Conservation (phyloP, 106 monocot genomes). For the Dendrobium chrysotoxum region DNA sequence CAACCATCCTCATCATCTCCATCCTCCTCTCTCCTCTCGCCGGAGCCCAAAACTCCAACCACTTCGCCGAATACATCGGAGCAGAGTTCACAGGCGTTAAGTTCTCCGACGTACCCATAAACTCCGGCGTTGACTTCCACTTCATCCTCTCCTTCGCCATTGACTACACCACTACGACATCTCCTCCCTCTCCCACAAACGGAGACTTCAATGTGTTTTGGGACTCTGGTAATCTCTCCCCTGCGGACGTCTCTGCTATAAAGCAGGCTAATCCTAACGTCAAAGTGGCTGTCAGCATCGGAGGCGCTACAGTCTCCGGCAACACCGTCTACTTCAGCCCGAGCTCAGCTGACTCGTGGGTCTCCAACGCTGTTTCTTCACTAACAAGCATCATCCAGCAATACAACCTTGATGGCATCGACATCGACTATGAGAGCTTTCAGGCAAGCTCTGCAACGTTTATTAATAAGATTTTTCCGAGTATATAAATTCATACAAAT, state of each 20-base stretch:
- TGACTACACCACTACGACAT: conserved; percentile 8
- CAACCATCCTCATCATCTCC: not conserved
- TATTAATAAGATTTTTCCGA: not conserved
- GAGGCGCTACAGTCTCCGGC: conserved; percentile 8
- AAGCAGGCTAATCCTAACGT: conserved; percentile 17
- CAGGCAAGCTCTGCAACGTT: not conserved
- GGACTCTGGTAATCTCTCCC: conserved; percentile 22
- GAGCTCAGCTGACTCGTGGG: conserved; percentile 19
- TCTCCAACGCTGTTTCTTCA: conserved; percentile 21
- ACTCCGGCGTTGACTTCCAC: conserved; percentile 10
- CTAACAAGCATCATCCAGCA: conserved; percentile 23
- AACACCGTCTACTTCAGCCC: conserved; percentile 3
- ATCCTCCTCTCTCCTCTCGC: not conserved
- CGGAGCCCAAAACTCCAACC: not conserved
- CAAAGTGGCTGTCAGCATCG: conserved; percentile 23
- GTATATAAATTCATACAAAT: no score
- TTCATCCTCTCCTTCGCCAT: conserved; percentile 35
- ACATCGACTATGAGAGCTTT: conserved; percentile 29
- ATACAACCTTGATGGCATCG: conserved; percentile 22
- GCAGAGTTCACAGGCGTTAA: conserved; percentile 4
- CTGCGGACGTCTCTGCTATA: conserved; percentile 10
- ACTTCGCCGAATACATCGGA: conserved; percentile 20
- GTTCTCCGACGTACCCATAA: conserved; percentile 27
- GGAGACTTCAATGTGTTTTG: conserved; percentile 25
- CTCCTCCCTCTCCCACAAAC: conserved; percentile 15